A percentile compares a stretch with the other conserved stretches of the same genome.
phyloP scores from a whole-genome alignment of 306 rosid species.

The Prunus mongolica region DNA sequence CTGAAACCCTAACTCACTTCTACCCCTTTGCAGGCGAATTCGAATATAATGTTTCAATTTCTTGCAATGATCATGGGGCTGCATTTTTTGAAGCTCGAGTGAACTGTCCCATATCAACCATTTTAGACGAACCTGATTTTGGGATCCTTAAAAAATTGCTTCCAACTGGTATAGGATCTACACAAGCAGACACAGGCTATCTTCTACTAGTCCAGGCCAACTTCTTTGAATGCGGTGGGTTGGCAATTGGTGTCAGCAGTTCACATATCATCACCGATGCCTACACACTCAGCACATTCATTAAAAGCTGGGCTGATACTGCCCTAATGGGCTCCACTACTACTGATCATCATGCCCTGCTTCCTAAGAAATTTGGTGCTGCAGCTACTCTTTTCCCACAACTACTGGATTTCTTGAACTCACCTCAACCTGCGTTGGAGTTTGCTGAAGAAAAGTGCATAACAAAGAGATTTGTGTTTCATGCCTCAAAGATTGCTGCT shows the following conservation, averaged over 20 bases:
- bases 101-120: conserved; percentile 11
- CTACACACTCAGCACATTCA: conserved; percentile 20
- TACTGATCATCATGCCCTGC: too few species aligned
- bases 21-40: conserved; percentile 40
- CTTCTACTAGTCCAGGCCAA: conserved; percentile 30
- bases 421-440: too few species aligned
- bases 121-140: conserved; percentile 16
- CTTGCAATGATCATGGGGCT: conserved; percentile 35
- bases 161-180: conserved; percentile 4
- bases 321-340: too few species aligned
- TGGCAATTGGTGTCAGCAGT: conserved; percentile 33
- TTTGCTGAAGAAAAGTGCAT: too few species aligned
- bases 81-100: conserved; percentile 18
- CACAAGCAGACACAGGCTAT: not conserved
- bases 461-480: too few species aligned
- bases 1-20: not conserved
- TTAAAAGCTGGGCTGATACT: conserved; percentile 1
- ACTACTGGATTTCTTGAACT: too few species aligned
- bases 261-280: conserved; percentile 40
- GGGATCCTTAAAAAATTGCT: conserved; percentile 7
- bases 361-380: too few species aligned
- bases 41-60: conserved; percentile 26
- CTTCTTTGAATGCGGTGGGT: conserved; percentile 37
- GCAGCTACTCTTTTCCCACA: too few species aligned
- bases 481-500: too few species aligned